A percentile compares a stretch with the other conserved stretches of the same genome.
Conservation (phyloP, 108 stramenopile species). For the Cyclostephanos tholiformis region DNA sequence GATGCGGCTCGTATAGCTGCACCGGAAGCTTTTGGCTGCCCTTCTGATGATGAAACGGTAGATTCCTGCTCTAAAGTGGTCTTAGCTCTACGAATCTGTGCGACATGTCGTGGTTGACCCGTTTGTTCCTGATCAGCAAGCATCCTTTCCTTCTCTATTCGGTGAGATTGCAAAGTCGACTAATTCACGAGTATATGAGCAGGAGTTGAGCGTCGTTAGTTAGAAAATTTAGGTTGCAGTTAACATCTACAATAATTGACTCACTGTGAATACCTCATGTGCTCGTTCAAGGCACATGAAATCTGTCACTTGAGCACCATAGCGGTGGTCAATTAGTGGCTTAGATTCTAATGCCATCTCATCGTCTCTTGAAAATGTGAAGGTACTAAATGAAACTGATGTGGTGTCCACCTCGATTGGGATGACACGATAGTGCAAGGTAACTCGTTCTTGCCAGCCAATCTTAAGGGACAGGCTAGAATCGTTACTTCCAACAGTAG, state of each 20-base stretch:
- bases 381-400: conserved; percentile 56
- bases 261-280: conserved; percentile 60
- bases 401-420: conserved; percentile 32
- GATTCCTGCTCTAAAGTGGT: conserved; percentile 33
- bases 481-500: conserved; percentile 19
- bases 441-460: conserved; percentile 80
- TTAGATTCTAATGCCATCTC: conserved; percentile 9
- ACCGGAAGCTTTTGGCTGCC: not conserved
- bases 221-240: not conserved
- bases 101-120: conserved; percentile 71
- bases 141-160: conserved; percentile 37
- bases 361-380: conserved; percentile 42
- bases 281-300: conserved; percentile 80
- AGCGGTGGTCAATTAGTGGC: not conserved
- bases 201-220: not conserved
- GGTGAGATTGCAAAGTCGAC: conserved; percentile 34
- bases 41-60: conserved; percentile 1
- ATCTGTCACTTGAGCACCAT: conserved; percentile 38
- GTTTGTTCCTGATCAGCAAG: conserved; percentile 60
- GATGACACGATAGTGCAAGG: conserved; percentile 70
- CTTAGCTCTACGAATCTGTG: conserved; percentile 81
- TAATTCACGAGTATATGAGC: not conserved
- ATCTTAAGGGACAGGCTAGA: conserved; percentile 46
- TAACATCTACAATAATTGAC: not conserved
- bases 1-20: not conserved